phyloP scores from a whole-genome alignment of 2,329 filamentous ascomycete genomes.

The Passalora sequoiae region DNA sequence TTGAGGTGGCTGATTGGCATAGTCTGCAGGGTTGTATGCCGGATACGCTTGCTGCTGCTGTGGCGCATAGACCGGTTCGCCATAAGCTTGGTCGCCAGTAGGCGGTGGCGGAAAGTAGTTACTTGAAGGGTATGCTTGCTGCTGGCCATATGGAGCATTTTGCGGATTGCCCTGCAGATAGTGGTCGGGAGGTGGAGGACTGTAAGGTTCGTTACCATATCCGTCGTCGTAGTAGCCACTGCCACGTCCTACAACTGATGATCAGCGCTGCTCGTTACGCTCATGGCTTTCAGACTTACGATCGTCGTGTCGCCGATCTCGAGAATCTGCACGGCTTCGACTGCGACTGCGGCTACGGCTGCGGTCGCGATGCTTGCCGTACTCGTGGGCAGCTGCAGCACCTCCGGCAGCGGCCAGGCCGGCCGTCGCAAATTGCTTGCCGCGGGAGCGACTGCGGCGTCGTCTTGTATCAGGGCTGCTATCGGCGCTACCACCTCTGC shows the following conservation, averaged over 20 bases:
- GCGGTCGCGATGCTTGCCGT: conserved; percentile 52
- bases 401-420: conserved; percentile 55
- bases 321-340: conserved; percentile 7
- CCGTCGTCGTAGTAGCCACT: conserved; percentile 21
- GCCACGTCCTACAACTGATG: conserved; percentile 16
- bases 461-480: conserved; percentile 38
- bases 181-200: conserved; percentile 34
- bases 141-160: conserved; percentile 26
- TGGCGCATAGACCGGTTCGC: conserved; percentile 31
- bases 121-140: conserved; percentile 38
- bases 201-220: conserved; percentile 26
- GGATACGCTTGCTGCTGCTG: conserved; percentile 28
- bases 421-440: conserved; percentile 49
- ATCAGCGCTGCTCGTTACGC: too few relatives aligned
- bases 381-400: conserved; percentile 54
- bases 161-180: conserved; percentile 27
- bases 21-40: conserved; percentile 44
- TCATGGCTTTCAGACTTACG: too few relatives aligned
- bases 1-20: conserved; percentile 29
- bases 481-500: conserved; percentile 39
- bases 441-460: conserved; percentile 39
- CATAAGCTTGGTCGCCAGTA: conserved; percentile 22
- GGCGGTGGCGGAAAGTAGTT: conserved; percentile 49
- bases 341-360: conserved; percentile 45
- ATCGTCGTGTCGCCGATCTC: conserved; percentile 6